Conservation (phyloP, 805 yeast species). For the Ogataea chonburiensis region DNA sequence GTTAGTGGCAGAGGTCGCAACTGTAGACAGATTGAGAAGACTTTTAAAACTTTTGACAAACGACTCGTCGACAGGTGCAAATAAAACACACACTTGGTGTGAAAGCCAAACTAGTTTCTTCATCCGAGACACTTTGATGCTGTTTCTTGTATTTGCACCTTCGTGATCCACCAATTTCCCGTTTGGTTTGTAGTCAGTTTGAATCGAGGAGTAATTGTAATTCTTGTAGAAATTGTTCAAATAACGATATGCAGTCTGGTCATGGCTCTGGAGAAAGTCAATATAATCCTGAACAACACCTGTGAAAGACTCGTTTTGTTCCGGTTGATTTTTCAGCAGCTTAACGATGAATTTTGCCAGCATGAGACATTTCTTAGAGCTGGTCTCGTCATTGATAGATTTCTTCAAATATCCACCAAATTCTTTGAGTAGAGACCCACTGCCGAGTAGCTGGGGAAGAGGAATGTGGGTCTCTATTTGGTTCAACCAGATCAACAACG, state of each 20-base stretch:
- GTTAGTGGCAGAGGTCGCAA: slow-evolving; percentile 32
- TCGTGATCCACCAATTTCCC: slow-evolving; percentile 8
- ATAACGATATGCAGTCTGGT: slow-evolving; percentile 18
- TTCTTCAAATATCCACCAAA: slow-evolving; percentile 17
- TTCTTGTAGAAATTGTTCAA: slow-evolving; percentile 18
- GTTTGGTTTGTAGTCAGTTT: slow-evolving; percentile 19
- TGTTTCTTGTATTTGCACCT: slow-evolving; percentile 14
- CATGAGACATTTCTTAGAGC: slow-evolving; percentile 22
- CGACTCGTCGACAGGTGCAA: slow-evolving; percentile 23
- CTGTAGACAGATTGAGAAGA: slow-evolving; percentile 29
- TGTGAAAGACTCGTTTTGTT: slow-evolving; percentile 19
- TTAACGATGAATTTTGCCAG: slow-evolving; percentile 24
- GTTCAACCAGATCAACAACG: slow-evolving; percentile 28
- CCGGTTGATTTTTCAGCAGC: slow-evolving; percentile 17
- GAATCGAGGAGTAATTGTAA: slow-evolving; percentile 20
- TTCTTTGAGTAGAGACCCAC: slow-evolving; percentile 16
- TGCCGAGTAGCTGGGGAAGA: slow-evolving; percentile 20
- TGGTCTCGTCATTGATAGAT: slow-evolving; percentile 3
- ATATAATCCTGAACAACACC: slow-evolving; percentile 17
- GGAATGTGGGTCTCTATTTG: slow-evolving; percentile 27
- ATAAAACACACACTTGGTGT: slow-evolving; percentile 29
- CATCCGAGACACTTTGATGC: slow-evolving; percentile 24
- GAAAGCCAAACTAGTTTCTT: slow-evolving; percentile 35
- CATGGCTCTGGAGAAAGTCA: slow-evolving; percentile 15
- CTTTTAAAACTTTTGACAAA: slow-evolving; percentile 30